These are phyloP conservation scores for Globisporangium iwayamae DNA, from an alignment of 352 stramenopile species.

Conservation along the genomic window DNA sequence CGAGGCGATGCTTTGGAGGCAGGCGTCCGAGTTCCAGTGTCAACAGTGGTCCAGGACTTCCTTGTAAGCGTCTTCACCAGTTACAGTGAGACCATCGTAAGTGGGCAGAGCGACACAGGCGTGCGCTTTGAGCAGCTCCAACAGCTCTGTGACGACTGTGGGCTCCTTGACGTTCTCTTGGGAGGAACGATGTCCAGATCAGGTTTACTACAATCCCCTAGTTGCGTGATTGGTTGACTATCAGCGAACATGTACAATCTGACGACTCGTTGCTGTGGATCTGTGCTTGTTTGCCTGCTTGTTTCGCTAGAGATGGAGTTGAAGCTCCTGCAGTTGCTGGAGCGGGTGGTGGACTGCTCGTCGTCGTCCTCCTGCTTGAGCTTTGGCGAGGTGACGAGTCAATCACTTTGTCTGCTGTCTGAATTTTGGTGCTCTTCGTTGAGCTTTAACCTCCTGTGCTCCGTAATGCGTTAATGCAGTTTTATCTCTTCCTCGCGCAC, in stretches of 20 bases:
- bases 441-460: not conserved
- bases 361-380: slow-evolving; percentile 6
- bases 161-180: not conserved
- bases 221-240: no score
- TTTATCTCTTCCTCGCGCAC: slow-evolving; percentile 2
- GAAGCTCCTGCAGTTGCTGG: slow-evolving; percentile 6
- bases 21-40: not conserved
- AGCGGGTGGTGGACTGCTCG: not conserved
- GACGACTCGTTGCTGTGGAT: not conserved
- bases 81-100: not conserved
- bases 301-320: slow-evolving; percentile 10
- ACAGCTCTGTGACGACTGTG: slow-evolving; percentile 4
- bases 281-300: not conserved
- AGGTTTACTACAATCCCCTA: not conserved
- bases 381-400: not conserved
- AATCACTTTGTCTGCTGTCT: not conserved
- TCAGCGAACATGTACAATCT: not conserved
- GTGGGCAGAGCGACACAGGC: not conserved
- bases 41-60: not conserved
- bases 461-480: not conserved
- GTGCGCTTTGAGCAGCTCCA: slow-evolving; percentile 8
- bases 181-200: not conserved
- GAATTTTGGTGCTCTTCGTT: not conserved
- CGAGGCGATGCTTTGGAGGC: not conserved
- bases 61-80: not conserved